Evolutionary conservation across 2,329 filamentous ascomycete species (phyloP).

Genomic region (Calonectria leucothoes): DNA sequence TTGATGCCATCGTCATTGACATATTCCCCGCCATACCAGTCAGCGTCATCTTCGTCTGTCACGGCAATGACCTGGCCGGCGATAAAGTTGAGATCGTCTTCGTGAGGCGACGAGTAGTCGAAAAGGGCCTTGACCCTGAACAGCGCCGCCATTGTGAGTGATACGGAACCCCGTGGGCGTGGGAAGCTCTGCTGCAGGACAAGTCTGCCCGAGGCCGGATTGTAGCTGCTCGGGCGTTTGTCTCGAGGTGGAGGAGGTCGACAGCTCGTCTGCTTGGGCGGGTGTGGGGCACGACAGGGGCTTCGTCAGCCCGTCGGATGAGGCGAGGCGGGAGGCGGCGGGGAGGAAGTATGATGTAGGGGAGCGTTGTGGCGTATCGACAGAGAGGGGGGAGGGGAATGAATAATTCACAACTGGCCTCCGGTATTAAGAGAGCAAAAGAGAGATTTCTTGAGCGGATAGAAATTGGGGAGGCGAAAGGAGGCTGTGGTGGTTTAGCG

Average conservation of each 20-base stretch:
- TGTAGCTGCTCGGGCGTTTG: conserved; percentile 40
- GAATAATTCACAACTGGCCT: conserved; percentile 24
- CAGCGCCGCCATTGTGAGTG: conserved; percentile 73
- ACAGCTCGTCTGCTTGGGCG: conserved; percentile 41
- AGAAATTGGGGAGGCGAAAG: conserved; percentile 34
- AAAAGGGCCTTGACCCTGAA: conserved; percentile 98
- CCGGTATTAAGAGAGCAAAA: conserved; percentile 26
- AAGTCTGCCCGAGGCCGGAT: conserved; percentile 44
- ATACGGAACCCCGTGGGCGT: conserved; percentile 29
- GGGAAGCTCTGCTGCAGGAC: conserved; percentile 42
- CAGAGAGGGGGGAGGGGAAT: conserved; percentile 11
- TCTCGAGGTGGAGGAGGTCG: conserved; percentile 33
- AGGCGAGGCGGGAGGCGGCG: conserved; percentile 35
- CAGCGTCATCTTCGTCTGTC: conserved; percentile 89
- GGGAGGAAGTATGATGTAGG: conserved; percentile 33
- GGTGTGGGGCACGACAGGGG: conserved; percentile 46
- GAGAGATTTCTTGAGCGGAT: conserved; percentile 34
- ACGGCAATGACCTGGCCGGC: conserved; percentile 93
- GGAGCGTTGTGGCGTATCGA: conserved; percentile 35
- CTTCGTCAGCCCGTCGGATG: conserved; percentile 45
- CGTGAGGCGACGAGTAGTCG: conserved; percentile 92
- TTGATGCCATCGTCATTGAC: conserved; percentile 78
- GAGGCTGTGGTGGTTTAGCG: conserved; percentile 47
- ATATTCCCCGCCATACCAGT: conserved; percentile 95
- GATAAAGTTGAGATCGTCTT: conserved; percentile 92